Base-by-base conservation (phyloP, 768 basidiomycete genomes). In the Suillus sp. region DNA sequence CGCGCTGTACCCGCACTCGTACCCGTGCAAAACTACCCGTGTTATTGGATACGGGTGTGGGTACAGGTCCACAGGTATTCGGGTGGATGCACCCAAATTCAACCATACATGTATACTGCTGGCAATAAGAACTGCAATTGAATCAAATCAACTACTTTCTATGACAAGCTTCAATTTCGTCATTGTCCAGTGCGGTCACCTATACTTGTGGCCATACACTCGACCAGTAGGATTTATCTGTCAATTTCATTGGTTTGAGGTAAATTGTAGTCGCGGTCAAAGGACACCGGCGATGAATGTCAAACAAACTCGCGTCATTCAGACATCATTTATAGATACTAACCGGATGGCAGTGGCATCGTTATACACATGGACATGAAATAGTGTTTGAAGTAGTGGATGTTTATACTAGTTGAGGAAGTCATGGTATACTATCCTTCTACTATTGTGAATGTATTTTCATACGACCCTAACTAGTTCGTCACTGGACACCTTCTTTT, bases 281-380 rank as follows among this genome's bases (percentile, higher is more conserved):
- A 43, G 42, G 74, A 87, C 85, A 40, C 90, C 88, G 48, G 86
- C 83, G 66, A 87, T 89, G 76, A 88, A 76, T 73, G 75, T 60
- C 56, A 57, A 42, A 38, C 20, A 34, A 7, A 27, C 16, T 37
- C 51, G 22, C 61, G 48, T 50, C 27, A 50, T 50, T 27, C 16
- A 50, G 14, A 16, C 14, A 27, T 27, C 25, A 16, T 27, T 27
- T 16, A 16, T 16, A 16, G 48, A n/a, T 16, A 50, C 48, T 27
- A 8, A 25, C 25, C 22, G 25, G 14, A 50, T 27, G 7, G 7
- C 14, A 27, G 25, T 7, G 25, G 6, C 11, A 35, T 54, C 35
- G 16, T 55, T n/a, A 9, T 22, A 55, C 18, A 55, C 35, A 37
- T 35, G 13, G n/a, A 55, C 22, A 34, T 22, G 3, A 4, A 56